These are phyloP conservation scores for Sarocladium oryzae DNA, from an alignment of 2,329 filamentous ascomycete genomes.

Conservation along the genomic window DNA sequence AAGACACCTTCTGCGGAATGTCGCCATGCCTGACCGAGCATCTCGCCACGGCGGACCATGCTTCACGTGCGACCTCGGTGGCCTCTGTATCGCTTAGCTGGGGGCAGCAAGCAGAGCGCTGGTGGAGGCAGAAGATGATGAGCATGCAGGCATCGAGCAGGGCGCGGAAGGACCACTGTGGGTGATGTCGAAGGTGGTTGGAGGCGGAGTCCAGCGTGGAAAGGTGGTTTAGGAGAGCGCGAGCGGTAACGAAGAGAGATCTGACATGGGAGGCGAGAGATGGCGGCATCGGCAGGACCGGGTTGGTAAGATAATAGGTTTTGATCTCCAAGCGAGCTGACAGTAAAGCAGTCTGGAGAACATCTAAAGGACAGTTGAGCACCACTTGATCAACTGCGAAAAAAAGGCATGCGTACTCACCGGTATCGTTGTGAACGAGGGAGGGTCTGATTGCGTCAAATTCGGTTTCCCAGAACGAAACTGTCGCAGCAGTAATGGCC, in stretches of 20 bases:
- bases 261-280: slow-evolving; percentile 11
- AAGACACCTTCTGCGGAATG: slow-evolving; percentile 36
- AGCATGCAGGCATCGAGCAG: slow-evolving; percentile 40
- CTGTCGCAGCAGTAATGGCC: slow-evolving; percentile 39
- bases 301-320: slow-evolving; percentile 43
- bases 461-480: slow-evolving; percentile 45
- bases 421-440: slow-evolving; percentile 39
- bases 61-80: slow-evolving; percentile 22
- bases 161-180: slow-evolving; percentile 43
- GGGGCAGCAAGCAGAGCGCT: slow-evolving; percentile 5
- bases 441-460: slow-evolving; percentile 40
- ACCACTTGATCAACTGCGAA: no score
- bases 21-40: slow-evolving; percentile 44
- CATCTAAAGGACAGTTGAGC: slow-evolving; percentile 25
- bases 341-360: slow-evolving; percentile 42
- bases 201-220: slow-evolving; percentile 34
- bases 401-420: slow-evolving; percentile 21
- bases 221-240: slow-evolving; percentile 35
- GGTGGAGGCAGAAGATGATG: slow-evolving; percentile 36
- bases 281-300: slow-evolving; percentile 26
- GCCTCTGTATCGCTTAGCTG: slow-evolving; percentile 25
- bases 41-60: slow-evolving; percentile 29
- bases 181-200: slow-evolving; percentile 37
- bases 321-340: slow-evolving; percentile 47
- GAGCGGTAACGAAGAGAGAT: slow-evolving; percentile 25